phyloP scores from a whole-genome alignment of 2,329 filamentous ascomycete genomes.

The Ophiostoma fasciatum region DNA sequence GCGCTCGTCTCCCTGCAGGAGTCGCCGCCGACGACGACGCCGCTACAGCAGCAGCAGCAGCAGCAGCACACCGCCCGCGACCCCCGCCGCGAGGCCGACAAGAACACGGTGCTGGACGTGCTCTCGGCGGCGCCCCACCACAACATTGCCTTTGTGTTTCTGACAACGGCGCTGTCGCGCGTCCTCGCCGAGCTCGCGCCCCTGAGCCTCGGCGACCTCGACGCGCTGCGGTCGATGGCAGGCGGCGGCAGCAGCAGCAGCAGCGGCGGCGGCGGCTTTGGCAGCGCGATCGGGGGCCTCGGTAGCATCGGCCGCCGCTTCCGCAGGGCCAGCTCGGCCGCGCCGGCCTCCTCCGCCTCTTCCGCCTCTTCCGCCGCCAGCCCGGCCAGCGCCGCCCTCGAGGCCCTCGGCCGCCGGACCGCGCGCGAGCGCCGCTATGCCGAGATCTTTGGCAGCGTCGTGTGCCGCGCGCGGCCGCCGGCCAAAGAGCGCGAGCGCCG shows the following conservation, averaged over 20 bases:
- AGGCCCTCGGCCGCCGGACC: slow-evolving; percentile 37
- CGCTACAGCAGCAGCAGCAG: slow-evolving; percentile 13
- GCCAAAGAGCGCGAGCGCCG: slow-evolving; percentile 40
- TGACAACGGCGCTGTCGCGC: slow-evolving; percentile 58
- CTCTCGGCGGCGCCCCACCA: slow-evolving; percentile 59
- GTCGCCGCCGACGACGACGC: slow-evolving; percentile 19
- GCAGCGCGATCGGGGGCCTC: slow-evolving; percentile 9
- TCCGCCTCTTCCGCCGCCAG: slow-evolving; percentile 27
- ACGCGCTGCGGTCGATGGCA: slow-evolving; percentile 18
- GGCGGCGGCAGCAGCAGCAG: slow-evolving; percentile 1
- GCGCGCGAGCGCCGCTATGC: slow-evolving; percentile 47
- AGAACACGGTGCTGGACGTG: slow-evolving; percentile 51
- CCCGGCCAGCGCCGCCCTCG: slow-evolving; percentile 5
- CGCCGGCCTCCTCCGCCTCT: slow-evolving; percentile 8
- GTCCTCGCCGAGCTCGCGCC: slow-evolving; percentile 33
- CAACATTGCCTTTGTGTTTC: slow-evolving; percentile 79
- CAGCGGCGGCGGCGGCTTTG: not conserved
- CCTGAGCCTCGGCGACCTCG: slow-evolving; percentile 22
- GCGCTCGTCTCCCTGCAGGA: slow-evolving; percentile 13
- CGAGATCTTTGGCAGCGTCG: slow-evolving; percentile 45
- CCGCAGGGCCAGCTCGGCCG: no score
- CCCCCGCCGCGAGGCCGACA: slow-evolving; percentile 26
- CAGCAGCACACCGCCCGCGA: slow-evolving; percentile 5
- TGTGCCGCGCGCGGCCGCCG: slow-evolving; percentile 36
- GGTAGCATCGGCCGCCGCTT: slow-evolving; percentile 19